Evolutionary conservation across 2,329 filamentous ascomycete genomes (phyloP).

Genomic region (Pseudomassariella vexata): DNA sequence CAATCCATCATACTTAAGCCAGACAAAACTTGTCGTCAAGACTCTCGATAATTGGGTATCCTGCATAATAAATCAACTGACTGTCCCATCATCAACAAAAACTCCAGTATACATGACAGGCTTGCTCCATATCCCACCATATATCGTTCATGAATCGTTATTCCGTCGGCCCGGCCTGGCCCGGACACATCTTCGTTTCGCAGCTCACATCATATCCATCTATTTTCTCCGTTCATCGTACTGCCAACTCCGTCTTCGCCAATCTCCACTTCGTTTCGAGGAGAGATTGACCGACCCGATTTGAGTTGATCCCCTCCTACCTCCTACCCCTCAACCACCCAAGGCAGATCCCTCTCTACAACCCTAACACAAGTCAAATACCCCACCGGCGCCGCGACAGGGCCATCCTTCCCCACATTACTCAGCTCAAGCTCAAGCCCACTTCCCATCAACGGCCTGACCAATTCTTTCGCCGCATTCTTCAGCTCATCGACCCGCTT

Average conservation of each 20-base stretch:
- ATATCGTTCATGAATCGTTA: slow-evolving; percentile 7
- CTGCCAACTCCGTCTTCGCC: background rate
- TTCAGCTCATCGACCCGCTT: slow-evolving; percentile 85
- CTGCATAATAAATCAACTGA: slow-evolving; percentile 4
- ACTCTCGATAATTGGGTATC: too few species aligned
- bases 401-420: slow-evolving; percentile 29
- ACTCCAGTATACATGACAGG: background rate
- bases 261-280: background rate
- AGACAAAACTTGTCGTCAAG: too few species aligned
- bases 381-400: slow-evolving; percentile 5
- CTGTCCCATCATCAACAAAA: background rate
- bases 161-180: too few species aligned
- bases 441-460: slow-evolving; percentile 80
- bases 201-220: too few species aligned
- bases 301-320: slow-evolving; percentile 2
- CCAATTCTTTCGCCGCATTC: slow-evolving; percentile 71
- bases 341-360: slow-evolving; percentile 24
- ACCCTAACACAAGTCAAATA: slow-evolving; percentile 12
- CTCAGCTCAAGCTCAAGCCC: slow-evolving; percentile 73
- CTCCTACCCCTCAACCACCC: slow-evolving; percentile 22
- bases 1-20: too few species aligned
- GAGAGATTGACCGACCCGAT: too few species aligned
- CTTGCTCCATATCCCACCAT: too few species aligned
- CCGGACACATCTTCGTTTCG: too few species aligned
- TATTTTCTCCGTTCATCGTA: background rate